Percentiles rank a stretch among this genome's conserved stretches.
Evolutionary conservation across 2,329 filamentous ascomycete species (phyloP).

Genomic region (Colletotrichum somersetense): DNA sequence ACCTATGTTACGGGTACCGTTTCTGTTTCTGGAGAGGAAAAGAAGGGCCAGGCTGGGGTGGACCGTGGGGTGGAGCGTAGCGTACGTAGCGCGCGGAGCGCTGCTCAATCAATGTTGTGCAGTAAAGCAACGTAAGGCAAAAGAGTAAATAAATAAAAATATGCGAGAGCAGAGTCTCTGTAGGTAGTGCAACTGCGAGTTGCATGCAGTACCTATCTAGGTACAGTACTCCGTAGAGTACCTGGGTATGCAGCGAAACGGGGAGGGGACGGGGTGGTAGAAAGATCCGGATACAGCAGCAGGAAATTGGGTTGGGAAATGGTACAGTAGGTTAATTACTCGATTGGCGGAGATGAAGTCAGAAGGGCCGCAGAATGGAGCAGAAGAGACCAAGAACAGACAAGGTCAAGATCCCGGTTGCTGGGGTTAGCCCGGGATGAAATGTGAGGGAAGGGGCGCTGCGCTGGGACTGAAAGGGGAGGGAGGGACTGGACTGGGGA

Average conservation of each 20-base stretch:
- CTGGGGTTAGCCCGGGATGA: slow-evolving; percentile 9
- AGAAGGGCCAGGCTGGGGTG: not conserved
- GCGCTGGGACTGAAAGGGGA: slow-evolving; percentile 3
- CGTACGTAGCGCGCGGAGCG: not conserved
- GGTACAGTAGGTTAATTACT: not conserved
- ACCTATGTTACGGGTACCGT: not conserved
- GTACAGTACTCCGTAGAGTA: not conserved
- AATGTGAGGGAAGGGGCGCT: slow-evolving; percentile 6
- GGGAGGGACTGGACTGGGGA: too few species aligned
- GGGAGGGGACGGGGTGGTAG: slow-evolving; percentile 5
- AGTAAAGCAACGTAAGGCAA: slow-evolving; percentile 9
- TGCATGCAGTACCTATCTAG: slow-evolving; percentile 20
- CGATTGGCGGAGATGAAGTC: slow-evolving; percentile 38
- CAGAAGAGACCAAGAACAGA: slow-evolving; percentile 24
- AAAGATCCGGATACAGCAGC: slow-evolving; percentile 9
- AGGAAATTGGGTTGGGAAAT: slow-evolving; percentile 38
- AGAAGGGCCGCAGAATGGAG: slow-evolving; percentile 29
- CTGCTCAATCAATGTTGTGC: not conserved
- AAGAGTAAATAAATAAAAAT: too few species aligned
- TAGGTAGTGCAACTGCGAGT: not conserved
- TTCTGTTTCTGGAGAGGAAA: not conserved
- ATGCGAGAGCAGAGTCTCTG: not conserved
- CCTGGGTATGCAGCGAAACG: not conserved
- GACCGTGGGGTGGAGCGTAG: not conserved
- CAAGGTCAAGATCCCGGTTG: slow-evolving; percentile 16